Evolutionary conservation across 352 stramenopile species (phyloP).

Genomic region (Halophytophthora batemanensis): DNA sequence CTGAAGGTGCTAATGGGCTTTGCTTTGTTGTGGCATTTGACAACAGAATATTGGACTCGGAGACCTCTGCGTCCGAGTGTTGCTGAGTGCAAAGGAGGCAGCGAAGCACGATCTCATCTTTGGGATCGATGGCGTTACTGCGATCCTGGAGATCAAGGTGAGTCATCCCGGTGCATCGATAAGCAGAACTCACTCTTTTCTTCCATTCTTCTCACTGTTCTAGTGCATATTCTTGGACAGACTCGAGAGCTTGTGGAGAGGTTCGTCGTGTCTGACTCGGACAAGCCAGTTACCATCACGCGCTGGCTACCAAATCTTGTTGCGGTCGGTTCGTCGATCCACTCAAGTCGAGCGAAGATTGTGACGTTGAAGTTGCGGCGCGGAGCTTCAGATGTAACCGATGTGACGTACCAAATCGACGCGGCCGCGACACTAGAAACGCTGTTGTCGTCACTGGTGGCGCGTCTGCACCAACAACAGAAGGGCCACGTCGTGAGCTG

Average conservation of each 20-base stretch:
- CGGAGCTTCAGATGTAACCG: conserved; percentile 19
- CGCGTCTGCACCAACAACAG: conserved; percentile 42
- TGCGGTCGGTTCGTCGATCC: conserved; percentile 51
- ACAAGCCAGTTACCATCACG: conserved; percentile 35
- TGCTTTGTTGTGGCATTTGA: background rate
- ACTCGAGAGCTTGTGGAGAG: conserved; percentile 50
- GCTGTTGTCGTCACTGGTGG: conserved; percentile 39
- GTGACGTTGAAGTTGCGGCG: conserved; percentile 44
- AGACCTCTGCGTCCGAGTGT: conserved; percentile 35
- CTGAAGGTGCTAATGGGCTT: background rate
- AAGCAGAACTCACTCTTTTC: background rate
- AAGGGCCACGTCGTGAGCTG: conserved; percentile 38
- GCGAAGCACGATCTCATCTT: conserved; percentile 55
- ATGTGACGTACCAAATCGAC: conserved; percentile 68
- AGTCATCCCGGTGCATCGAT: background rate
- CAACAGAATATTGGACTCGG: conserved; percentile 20
- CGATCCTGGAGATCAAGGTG: conserved; percentile 65
- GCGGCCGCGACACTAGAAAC: conserved; percentile 25
- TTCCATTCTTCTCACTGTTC: background rate
- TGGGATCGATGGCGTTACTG: conserved; percentile 59
- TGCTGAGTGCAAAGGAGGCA: conserved; percentile 63
- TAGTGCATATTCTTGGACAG: conserved; percentile 14
- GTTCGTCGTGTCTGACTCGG: conserved; percentile 30
- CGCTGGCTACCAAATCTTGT: conserved; percentile 50
- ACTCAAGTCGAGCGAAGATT: conserved; percentile 50